Evolutionary conservation across 1,284 basidiomycete genomes (phyloP).

Genomic region (Nidula niveotomentosa): DNA sequence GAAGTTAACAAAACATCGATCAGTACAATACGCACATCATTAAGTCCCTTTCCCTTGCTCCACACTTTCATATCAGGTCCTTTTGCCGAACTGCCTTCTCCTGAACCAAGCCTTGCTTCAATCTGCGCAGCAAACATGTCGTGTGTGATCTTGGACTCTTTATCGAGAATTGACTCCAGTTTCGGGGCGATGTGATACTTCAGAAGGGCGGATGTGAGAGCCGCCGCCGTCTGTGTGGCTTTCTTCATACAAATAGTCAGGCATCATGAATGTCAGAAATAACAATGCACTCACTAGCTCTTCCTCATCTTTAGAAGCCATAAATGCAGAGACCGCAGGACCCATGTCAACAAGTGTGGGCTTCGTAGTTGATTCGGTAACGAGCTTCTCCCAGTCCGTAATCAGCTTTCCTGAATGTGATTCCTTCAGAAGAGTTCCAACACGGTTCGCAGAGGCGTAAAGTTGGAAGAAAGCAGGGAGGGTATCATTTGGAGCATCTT

Average conservation of each 20-base stretch:
- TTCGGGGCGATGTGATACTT: constrained; percentile 86
- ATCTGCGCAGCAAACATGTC: constrained; percentile 83
- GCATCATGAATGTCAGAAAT: constrained; percentile 2
- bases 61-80: constrained; percentile 89
- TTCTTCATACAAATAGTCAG: constrained; percentile 48
- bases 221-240: constrained; percentile 73
- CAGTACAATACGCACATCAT: constrained; percentile 51
- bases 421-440: constrained; percentile 79
- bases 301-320: constrained; percentile 90
- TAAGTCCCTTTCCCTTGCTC: constrained; percentile 76
- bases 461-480: constrained; percentile 59
- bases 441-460: constrained; percentile 57
- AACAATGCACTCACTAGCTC: constrained; percentile 67
- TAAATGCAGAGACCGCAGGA: constrained; percentile 72
- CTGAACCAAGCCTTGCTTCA: constrained; percentile 85
- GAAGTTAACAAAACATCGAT: constrained; percentile 1
- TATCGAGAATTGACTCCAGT: constrained; percentile 89
- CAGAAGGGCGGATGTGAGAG: constrained; percentile 85
- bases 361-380: constrained; percentile 49
- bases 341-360: constrained; percentile 83
- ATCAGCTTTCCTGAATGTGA: constrained; percentile 77
- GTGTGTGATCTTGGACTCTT: constrained; percentile 88
- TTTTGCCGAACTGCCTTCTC: constrained; percentile 73
- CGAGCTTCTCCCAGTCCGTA: constrained; percentile 74
- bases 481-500: constrained; percentile 71